These are phyloP conservation scores for Candida methanosorbosa DNA, from an alignment of 805 yeast species.

Conservation along the genomic window DNA sequence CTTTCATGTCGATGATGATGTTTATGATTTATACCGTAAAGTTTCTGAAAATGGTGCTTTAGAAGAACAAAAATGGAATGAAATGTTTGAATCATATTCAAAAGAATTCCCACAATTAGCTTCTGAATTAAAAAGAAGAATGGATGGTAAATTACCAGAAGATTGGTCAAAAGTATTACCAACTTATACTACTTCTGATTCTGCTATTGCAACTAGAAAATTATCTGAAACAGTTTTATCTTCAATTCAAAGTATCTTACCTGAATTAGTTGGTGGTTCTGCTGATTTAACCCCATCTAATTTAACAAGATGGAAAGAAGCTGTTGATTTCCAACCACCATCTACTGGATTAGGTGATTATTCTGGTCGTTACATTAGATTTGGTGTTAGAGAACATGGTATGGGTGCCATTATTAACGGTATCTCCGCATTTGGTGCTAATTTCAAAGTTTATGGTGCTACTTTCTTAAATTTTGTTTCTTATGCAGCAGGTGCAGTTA, in stretches of 20 bases:
- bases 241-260: conserved; percentile 52
- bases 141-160: conserved; percentile 67
- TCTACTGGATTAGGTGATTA: conserved; percentile 73
- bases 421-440: conserved; percentile 84
- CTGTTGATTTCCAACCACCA: conserved; percentile 90
- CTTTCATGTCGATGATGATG: conserved; percentile 78
- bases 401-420: conserved; percentile 99
- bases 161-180: conserved; percentile 79
- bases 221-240: conserved; percentile 74
- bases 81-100: conserved; percentile 50
- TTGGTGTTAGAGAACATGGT: conserved; percentile 98
- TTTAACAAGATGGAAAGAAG: conserved; percentile 79
- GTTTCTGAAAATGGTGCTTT: conserved; percentile 50
- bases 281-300: conserved; percentile 98
- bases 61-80: conserved; percentile 70
- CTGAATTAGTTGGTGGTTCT: conserved; percentile 95
- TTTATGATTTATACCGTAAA: conserved; percentile 56
- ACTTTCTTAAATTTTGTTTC: conserved; percentile 91
- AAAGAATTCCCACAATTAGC: conserved; percentile 69
- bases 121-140: conserved; percentile 73
- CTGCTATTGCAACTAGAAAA: conserved; percentile 90
- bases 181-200: conserved; percentile 65
- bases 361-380: conserved; percentile 90
- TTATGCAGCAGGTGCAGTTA: conserved; percentile 80
- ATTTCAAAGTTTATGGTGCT: conserved; percentile 89